Evolutionary conservation across 441 rosid species (phyloP), one percentile per base, ranked within the genome.

Genomic region (Euphorbia celastroides): DNA sequence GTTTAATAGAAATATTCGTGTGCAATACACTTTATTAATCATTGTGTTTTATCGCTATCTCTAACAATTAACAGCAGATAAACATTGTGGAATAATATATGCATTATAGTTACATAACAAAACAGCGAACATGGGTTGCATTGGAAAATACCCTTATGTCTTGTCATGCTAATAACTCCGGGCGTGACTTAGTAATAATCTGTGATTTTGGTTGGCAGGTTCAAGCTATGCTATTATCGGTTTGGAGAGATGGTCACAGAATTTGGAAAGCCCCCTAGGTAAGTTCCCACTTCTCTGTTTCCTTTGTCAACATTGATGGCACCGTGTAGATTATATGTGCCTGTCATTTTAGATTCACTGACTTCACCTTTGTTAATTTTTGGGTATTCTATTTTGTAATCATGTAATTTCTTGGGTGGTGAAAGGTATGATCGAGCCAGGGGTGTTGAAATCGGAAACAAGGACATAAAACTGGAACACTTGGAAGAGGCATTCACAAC

Each of bases 401-500:
- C 1, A 9, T 65, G 38, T 63, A 17, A 10, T 52, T 75, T 44
- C 28, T 64, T 57, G n/a, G 58, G 32, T 51, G 42, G 42, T 74
- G 72, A 70, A 76, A 93, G 98, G 74, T 90, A 81, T 74, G 98
- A 93, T 84, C 88, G 97, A 41, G 96, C 97, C 9, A 86, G 98
- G 70, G 97, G 97, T 5, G 97, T 88, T 44, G 98, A 90, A 81
- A 93, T 93, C 25, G 97, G 98, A 68, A 93, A 93, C 63, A 93
- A 90, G 77, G 93, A 90, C 71, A 62, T 93, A 52, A 87, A 93
- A 75, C 96, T 94, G 1, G 92, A 89, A 72, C 78, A 88, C 74
- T 74, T 94, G 72, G 99, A 94, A 78, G 99, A 94, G 78, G 99
- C 99, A 19, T 91, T 86, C 78, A 94, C 99, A 3, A 94, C 97